Percentiles rank a stretch among this genome's conserved stretches.
Conservation (phyloP, 441 rosid genomes). For the Theobroma grandiflorum region DNA sequence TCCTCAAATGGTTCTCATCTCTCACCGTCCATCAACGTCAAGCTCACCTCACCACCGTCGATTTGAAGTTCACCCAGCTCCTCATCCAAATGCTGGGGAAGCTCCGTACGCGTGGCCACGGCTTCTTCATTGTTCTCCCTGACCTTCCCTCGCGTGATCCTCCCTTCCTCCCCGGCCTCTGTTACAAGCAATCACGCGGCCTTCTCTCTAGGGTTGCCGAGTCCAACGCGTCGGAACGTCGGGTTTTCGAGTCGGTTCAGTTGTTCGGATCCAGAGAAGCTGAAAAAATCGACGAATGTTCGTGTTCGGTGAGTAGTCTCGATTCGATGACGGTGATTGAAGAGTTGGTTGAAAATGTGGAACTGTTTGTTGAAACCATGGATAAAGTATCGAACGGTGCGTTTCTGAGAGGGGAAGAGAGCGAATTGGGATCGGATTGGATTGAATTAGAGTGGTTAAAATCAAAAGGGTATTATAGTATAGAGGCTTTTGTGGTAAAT, state of each 20-base stretch:
- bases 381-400: constrained; percentile 72
- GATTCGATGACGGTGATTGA: constrained; percentile 73
- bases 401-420: constrained; percentile 84
- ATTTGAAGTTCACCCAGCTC: constrained; percentile 63
- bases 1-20: constrained; percentile 89
- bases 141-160: constrained; percentile 73
- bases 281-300: constrained; percentile 58
- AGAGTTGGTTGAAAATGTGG: constrained; percentile 65
- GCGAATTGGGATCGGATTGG: constrained; percentile 81
- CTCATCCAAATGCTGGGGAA: constrained; percentile 80
- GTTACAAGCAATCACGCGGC: constrained; percentile 82
- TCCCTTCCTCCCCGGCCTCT: constrained; percentile 70
- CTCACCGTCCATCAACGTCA: constrained; percentile 83
- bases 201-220: constrained; percentile 73
- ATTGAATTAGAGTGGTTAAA: constrained; percentile 90
- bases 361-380: constrained; percentile 75
- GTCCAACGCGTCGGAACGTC: constrained; percentile 57
- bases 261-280: constrained; percentile 79
- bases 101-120: constrained; percentile 64
- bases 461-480: constrained; percentile 85
- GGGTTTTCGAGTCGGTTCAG: constrained; percentile 64
- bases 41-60: constrained; percentile 73
- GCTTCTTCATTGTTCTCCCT: constrained; percentile 85
- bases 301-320: constrained; percentile 59
- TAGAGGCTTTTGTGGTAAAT: constrained; percentile 87